Percentiles rank a stretch among this genome's conserved stretches.
These are phyloP conservation scores for Maudiozyma barnettii DNA, from an alignment of 805 yeast species.

Conservation along the genomic window DNA sequence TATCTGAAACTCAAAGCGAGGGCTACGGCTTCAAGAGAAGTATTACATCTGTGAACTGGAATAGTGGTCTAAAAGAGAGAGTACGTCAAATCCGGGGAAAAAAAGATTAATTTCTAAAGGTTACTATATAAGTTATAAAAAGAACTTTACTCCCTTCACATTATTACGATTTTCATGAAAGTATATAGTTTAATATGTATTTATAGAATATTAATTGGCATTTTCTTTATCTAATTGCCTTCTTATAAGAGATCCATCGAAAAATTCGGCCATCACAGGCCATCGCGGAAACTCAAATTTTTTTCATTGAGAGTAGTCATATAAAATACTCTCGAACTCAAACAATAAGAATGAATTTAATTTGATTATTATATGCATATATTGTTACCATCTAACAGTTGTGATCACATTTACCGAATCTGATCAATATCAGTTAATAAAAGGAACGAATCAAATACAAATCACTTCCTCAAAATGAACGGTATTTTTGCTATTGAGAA, in stretches of 20 bases:
- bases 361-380: neutral
- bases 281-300: neutral
- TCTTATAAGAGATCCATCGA: neutral
- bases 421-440: neutral
- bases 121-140: neutral
- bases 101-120: constrained; percentile 3
- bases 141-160: neutral
- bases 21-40: constrained; percentile 35
- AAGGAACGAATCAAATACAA: neutral
- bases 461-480: constrained; percentile 43
- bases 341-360: neutral
- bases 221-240: too few species aligned
- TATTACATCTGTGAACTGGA: constrained; percentile 51
- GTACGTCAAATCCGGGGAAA: constrained; percentile 37
- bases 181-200: neutral
- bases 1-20: constrained; percentile 32
- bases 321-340: too few species aligned
- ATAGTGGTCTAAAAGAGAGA: constrained; percentile 45
- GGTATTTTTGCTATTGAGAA: constrained; percentile 90
- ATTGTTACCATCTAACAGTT: neutral
- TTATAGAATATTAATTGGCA: neutral
- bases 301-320: neutral
- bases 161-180: neutral
- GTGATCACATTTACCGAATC: neutral
- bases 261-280: neutral